phyloP scores from a whole-genome alignment of 768 basidiomycete genomes.

The Pleurotus eryngii region DNA sequence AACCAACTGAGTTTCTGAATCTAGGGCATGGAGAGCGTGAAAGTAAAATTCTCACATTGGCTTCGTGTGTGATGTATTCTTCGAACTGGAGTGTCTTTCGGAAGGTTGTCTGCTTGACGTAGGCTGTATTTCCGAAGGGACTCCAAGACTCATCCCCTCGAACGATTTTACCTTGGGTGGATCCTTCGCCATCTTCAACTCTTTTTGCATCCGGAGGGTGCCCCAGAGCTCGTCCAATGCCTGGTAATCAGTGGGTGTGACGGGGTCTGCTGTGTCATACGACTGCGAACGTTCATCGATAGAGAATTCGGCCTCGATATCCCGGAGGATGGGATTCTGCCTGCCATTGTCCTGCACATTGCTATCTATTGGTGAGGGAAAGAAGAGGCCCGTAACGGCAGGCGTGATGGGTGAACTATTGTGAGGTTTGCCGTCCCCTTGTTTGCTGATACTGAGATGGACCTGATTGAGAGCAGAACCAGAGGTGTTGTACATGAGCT shows the following conservation, averaged over 20 bases:
- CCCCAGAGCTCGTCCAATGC: slow-evolving; percentile 64
- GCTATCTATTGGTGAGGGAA: slow-evolving; percentile 42
- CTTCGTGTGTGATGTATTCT: slow-evolving; percentile 6
- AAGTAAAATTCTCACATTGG: not conserved
- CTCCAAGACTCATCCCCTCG: slow-evolving; percentile 40
- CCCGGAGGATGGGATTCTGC: slow-evolving; percentile 5
- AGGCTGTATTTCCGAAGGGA: slow-evolving; percentile 28
- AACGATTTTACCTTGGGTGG: slow-evolving; percentile 71
- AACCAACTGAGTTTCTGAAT: slow-evolving; percentile 7
- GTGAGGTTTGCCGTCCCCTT: not conserved
- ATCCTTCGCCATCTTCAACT: slow-evolving; percentile 61
- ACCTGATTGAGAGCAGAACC: slow-evolving; percentile 9
- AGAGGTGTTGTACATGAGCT: slow-evolving; percentile 10
- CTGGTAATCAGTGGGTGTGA: slow-evolving; percentile 30
- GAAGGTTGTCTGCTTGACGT: slow-evolving; percentile 14
- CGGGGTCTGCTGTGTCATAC: slow-evolving; percentile 37
- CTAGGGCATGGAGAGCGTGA: slow-evolving; percentile 6
- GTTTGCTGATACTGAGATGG: slow-evolving; percentile 6
- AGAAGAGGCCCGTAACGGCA: slow-evolving; percentile 46
- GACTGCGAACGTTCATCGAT: slow-evolving; percentile 28
- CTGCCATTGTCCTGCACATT: slow-evolving; percentile 3
- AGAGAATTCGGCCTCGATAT: slow-evolving; percentile 8
- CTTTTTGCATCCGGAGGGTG: slow-evolving; percentile 62
- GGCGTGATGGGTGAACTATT: slow-evolving; percentile 35
- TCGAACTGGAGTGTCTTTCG: slow-evolving; percentile 10